A percentile compares a stretch with the other conserved stretches of the same genome.
Evolutionary conservation across 352 stramenopile genomes (phyloP).

Genomic region (Phytopythium ostracodes): DNA sequence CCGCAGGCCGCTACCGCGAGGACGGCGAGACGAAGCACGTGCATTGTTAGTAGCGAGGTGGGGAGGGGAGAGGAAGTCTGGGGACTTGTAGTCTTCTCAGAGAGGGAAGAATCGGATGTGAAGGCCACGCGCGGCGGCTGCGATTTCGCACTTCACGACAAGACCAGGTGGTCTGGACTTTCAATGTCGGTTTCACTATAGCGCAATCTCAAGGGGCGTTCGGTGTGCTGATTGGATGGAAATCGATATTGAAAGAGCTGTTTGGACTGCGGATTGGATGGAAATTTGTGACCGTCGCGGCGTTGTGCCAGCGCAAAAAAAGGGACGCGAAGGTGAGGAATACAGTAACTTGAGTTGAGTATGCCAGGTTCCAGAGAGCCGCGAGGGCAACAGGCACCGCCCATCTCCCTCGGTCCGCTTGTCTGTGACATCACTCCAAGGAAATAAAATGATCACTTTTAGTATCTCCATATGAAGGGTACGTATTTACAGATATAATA

Average conservation of each 20-base stretch:
- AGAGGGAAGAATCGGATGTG: conserved; percentile 6
- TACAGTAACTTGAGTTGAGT: conserved; percentile 1
- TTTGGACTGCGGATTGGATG: not conserved
- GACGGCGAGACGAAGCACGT: not conserved
- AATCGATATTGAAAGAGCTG: not conserved
- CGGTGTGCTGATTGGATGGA: not conserved
- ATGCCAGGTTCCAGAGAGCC: not conserved
- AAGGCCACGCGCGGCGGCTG: no score
- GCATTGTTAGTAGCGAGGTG: no score
- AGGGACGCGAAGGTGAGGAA: not conserved
- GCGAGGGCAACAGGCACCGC: not conserved
- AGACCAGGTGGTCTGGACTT: conserved; percentile 1
- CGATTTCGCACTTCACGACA: not conserved
- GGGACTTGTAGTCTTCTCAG: conserved; percentile 3
- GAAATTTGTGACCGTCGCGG: conserved; percentile 3
- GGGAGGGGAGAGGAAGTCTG: not conserved
- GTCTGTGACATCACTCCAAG: not conserved
- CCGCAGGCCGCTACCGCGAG: conserved; percentile 2
- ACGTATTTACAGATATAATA: not conserved
- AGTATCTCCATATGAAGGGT: not conserved
- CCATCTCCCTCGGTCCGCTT: not conserved
- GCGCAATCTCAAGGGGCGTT: not conserved
- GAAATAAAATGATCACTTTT: not conserved
- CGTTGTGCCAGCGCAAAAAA: not conserved
- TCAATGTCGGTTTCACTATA: not conserved